Percentiles rank a stretch among this genome's conserved stretches.
These are phyloP conservation scores for Tarenaya hassleriana DNA, from an alignment of 345 rosid species.

Conservation along the genomic window DNA sequence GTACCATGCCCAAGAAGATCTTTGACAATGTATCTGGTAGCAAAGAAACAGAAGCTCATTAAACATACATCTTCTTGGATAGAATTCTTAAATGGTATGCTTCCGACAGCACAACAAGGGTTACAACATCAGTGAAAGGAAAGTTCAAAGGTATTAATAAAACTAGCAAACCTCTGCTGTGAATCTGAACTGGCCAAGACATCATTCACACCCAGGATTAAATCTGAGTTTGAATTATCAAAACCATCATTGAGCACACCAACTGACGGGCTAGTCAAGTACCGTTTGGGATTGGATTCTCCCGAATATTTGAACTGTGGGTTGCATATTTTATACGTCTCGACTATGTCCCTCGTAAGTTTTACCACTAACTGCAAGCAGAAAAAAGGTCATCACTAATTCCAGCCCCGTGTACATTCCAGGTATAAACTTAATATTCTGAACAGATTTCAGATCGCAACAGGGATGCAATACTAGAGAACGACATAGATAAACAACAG, in stretches of 20 bases:
- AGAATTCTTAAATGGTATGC: not conserved
- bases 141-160: not conserved
- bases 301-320: slow-evolving; percentile 68
- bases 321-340: slow-evolving; percentile 69
- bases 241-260: slow-evolving; percentile 77
- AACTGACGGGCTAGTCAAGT: slow-evolving; percentile 69
- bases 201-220: slow-evolving; percentile 59
- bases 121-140: not conserved
- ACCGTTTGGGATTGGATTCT: slow-evolving; percentile 73
- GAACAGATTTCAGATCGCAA: slow-evolving; percentile 5
- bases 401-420: not conserved
- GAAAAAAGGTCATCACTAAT: not conserved
- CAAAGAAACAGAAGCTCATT: slow-evolving; percentile 5
- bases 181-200: slow-evolving; percentile 50
- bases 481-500: too few relatives aligned
- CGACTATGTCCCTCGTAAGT: slow-evolving; percentile 67
- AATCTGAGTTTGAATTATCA: slow-evolving; percentile 77
- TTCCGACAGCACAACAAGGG: not conserved
- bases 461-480: not conserved
- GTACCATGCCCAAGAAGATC: slow-evolving; percentile 91
- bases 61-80: not conserved
- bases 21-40: slow-evolving; percentile 66
- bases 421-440: not conserved
- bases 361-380: slow-evolving; percentile 61
- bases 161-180: slow-evolving; percentile 51